Conservation (phyloP, 1,139 yeast species). For the Zygoascus sp. region DNA sequence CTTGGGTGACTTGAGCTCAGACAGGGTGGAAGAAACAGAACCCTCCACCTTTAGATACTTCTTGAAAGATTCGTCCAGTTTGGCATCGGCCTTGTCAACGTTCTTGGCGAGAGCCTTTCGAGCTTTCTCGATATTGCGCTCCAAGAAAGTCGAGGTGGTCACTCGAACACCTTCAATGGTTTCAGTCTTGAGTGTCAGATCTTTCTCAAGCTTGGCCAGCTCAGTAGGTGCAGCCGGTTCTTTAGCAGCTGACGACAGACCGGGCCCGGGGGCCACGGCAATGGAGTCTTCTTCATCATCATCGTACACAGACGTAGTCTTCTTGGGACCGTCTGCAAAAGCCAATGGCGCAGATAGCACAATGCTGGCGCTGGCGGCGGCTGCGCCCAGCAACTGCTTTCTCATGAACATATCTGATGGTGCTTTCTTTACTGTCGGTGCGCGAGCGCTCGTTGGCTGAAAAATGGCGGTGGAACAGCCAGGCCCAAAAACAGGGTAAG, state of each 20-base stretch:
- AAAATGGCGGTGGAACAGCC: no score
- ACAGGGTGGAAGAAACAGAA: slow-evolving; percentile 59
- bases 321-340: slow-evolving; percentile 14
- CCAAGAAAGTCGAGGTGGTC: slow-evolving; percentile 48
- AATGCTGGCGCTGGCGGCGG: neutral
- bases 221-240: slow-evolving; percentile 30
- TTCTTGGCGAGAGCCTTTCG: slow-evolving; percentile 41
- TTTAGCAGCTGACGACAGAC: slow-evolving; percentile 44
- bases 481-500: no score
- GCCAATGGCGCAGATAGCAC: slow-evolving; percentile 3
- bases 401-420: slow-evolving; percentile 2
- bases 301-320: slow-evolving; percentile 30
- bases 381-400: slow-evolving; percentile 2
- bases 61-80: slow-evolving; percentile 44
- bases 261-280: slow-evolving; percentile 45
- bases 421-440: neutral
- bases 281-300: slow-evolving; percentile 42
- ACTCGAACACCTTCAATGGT: slow-evolving; percentile 56
- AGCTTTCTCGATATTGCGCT: slow-evolving; percentile 44
- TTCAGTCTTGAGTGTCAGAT: slow-evolving; percentile 35
- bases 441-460: neutral
- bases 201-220: slow-evolving; percentile 26
- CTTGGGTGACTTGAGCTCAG: slow-evolving; percentile 61
- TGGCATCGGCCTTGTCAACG: slow-evolving; percentile 35
- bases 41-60: slow-evolving; percentile 59